These are phyloP conservation scores for Artemisia princeps DNA, from an alignment of 140 eudicot species.

Conservation along the genomic window DNA sequence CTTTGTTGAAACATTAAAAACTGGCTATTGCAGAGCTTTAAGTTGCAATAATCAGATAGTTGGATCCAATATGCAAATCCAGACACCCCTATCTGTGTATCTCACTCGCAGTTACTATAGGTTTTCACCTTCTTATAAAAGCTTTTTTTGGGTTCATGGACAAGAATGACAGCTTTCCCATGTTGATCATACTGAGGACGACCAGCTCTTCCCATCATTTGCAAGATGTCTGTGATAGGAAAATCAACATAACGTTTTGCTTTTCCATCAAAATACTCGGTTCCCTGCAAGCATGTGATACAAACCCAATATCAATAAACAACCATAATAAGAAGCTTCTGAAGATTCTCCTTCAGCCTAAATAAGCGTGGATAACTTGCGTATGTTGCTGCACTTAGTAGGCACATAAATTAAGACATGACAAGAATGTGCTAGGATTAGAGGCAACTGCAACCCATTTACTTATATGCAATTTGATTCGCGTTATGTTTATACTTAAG, in stretches of 20 bases:
- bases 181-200: constrained; percentile 94
- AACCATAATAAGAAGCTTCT: constrained; percentile 17
- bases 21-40: no score
- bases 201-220: constrained; percentile 99
- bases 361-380: constrained; percentile 1
- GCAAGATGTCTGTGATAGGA: constrained; percentile 92
- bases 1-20: no score
- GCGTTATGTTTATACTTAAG: not conserved
- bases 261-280: constrained; percentile 84
- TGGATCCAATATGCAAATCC: no score
- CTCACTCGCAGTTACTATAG: not conserved
- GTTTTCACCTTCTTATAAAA: constrained; percentile 77
- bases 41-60: no score
- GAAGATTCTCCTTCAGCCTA: not conserved
- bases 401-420: not conserved
- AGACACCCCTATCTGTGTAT: not conserved
- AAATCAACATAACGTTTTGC: constrained; percentile 83
- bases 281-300: constrained; percentile 56
- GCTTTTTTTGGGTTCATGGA: constrained; percentile 94
- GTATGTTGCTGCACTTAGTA: not conserved
- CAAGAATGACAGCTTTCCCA: constrained; percentile 95
- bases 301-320: constrained; percentile 14
- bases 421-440: not conserved
- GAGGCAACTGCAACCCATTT: not conserved
- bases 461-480: no score